phyloP scores from a whole-genome alignment of 345 rosid genomes.

The Corchorus olitorius region DNA sequence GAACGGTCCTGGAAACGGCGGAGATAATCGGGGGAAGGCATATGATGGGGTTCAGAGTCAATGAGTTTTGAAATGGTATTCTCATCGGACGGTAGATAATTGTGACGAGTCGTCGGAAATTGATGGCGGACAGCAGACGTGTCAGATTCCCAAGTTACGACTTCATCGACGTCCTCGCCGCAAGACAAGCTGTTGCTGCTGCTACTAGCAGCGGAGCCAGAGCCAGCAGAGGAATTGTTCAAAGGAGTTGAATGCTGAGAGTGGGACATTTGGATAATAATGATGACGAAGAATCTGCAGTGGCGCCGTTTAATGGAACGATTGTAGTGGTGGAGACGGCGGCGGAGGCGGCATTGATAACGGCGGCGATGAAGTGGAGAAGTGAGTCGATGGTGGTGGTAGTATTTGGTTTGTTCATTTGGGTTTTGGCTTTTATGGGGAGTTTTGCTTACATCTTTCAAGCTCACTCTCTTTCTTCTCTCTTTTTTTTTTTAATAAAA shows the following conservation, averaged over 20 bases:
- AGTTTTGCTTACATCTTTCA: slow-evolving; percentile 18
- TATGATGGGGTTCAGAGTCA: slow-evolving; percentile 39
- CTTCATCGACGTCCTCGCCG: slow-evolving; percentile 33
- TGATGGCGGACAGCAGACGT: slow-evolving; percentile 22
- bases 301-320: neutral
- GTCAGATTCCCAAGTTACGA: slow-evolving; percentile 25
- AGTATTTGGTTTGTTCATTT: slow-evolving; percentile 25
- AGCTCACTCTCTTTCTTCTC: neutral
- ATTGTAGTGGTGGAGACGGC: neutral
- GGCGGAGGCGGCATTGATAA: slow-evolving; percentile 27
- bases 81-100: slow-evolving; percentile 31
- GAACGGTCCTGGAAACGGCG: slow-evolving; percentile 46
- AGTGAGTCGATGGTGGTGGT: slow-evolving; percentile 8
- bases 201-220: slow-evolving; percentile 20
- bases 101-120: neutral
- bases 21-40: slow-evolving; percentile 46
- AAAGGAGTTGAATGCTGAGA: slow-evolving; percentile 18
- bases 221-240: slow-evolving; percentile 1
- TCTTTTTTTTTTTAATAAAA: neutral
- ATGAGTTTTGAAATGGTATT: slow-evolving; percentile 30
- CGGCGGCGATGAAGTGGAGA: slow-evolving; percentile 7
- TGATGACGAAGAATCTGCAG: neutral
- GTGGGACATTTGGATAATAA: slow-evolving; percentile 10
- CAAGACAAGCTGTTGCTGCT: slow-evolving; percentile 23
- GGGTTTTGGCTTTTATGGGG: slow-evolving; percentile 28